phyloP scores from a whole-genome alignment of 306 rosid species.

The Begonia fuchsioides region DNA sequence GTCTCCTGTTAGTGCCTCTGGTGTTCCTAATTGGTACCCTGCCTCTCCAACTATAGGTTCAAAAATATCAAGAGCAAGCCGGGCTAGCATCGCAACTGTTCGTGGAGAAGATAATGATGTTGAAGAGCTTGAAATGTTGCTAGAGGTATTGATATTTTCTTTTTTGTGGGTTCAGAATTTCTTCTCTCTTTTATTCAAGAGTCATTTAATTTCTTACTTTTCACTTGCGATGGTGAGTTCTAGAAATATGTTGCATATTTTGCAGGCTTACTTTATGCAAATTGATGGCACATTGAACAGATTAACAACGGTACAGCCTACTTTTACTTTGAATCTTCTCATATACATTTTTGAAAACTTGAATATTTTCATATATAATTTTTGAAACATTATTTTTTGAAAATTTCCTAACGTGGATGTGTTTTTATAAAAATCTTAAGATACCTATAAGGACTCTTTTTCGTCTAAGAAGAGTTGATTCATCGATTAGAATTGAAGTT shows the following conservation, averaged over 20 bases:
- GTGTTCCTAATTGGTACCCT: constrained; percentile 33
- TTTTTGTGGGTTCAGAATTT: neutral
- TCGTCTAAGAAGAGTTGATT: no score
- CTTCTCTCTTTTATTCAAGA: neutral
- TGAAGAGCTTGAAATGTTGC: constrained; percentile 81
- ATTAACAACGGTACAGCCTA: constrained; percentile 44
- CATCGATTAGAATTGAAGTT: no score
- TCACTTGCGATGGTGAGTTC: no score
- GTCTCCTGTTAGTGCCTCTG: constrained; percentile 67
- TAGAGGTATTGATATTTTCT: no score
- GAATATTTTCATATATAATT: no score
- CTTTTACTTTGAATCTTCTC: neutral
- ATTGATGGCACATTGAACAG: constrained; percentile 66
- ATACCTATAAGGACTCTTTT: no score
- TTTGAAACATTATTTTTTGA: no score
- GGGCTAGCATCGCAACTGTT: constrained; percentile 51
- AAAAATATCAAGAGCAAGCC: constrained; percentile 66
- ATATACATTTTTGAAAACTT: no score
- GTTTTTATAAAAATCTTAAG: no score
- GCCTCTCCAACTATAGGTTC: constrained; percentile 54
- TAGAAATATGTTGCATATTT: constrained; percentile 6
- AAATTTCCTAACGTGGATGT: no score
- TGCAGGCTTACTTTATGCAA: constrained; percentile 83
- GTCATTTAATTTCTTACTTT: neutral
- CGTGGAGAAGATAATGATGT: constrained; percentile 62